Conservation (phyloP, 1,284 basidiomycete genomes). For the Porodaedalea pini region DNA sequence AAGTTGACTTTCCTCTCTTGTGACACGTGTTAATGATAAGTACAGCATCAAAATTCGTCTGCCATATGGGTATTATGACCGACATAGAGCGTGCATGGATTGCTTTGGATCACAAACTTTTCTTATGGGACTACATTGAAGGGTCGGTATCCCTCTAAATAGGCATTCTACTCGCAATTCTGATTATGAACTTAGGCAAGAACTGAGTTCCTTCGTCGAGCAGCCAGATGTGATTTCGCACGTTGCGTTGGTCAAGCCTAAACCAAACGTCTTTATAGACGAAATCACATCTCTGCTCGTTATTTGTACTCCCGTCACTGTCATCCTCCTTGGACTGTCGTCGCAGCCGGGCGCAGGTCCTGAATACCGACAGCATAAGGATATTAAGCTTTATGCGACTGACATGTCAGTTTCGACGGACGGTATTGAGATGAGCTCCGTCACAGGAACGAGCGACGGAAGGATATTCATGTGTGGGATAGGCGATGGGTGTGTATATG, state of each 20-base stretch:
- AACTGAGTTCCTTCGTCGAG: constrained; percentile 86
- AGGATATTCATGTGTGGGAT: constrained; percentile 89
- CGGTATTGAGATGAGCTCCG: constrained; percentile 75
- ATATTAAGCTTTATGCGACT: constrained; percentile 88
- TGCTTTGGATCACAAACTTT: constrained; percentile 90
- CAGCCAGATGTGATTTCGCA: constrained; percentile 88
- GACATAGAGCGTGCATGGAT: constrained; percentile 96
- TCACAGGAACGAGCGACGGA: constrained; percentile 77
- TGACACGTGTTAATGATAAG: constrained; percentile 36
- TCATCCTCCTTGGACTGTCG: constrained; percentile 86
- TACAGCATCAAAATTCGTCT: constrained; percentile 39
- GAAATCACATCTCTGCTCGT: constrained; percentile 89
- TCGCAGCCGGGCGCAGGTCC: constrained; percentile 44
- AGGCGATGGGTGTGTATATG: constrained; percentile 88
- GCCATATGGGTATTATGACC: constrained; percentile 84
- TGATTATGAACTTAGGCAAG: constrained; percentile 48
- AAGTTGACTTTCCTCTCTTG: constrained; percentile 26
- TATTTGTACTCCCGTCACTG: constrained; percentile 81
- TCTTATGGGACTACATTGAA: constrained; percentile 96
- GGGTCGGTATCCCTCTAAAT: constrained; percentile 52
- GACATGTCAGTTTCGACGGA: constrained; percentile 79
- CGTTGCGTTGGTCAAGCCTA: constrained; percentile 81
- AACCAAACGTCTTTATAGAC: constrained; percentile 84
- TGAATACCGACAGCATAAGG: constrained; percentile 50
- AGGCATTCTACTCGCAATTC: constrained; percentile 13